Conservation (phyloP, 106 monocot genomes). For the Xerophyta viscosa region DNA sequence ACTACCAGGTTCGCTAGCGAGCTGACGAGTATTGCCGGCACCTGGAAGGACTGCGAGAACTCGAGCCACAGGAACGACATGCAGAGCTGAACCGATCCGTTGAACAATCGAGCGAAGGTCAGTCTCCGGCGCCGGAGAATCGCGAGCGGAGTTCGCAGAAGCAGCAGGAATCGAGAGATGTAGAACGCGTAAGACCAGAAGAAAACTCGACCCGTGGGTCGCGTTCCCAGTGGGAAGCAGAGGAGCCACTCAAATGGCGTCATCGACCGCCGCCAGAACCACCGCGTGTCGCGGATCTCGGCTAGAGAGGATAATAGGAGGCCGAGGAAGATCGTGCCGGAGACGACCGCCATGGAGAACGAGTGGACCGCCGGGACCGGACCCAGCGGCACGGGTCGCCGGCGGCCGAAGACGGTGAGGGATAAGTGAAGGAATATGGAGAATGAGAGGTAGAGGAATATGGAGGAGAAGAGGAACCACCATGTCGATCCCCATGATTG, state of each 20-base stretch:
- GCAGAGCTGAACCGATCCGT: conserved; percentile 43
- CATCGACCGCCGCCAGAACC: conserved; percentile 49
- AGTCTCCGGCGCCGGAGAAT: conserved; percentile 42
- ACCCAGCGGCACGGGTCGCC: conserved; percentile 73
- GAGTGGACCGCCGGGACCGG: conserved; percentile 83
- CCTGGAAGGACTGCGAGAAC: conserved; percentile 96
- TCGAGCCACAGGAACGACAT: conserved; percentile 98
- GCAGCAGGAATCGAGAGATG: conserved; percentile 77
- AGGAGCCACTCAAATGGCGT: conserved; percentile 82
- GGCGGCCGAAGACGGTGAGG: conserved; percentile 35
- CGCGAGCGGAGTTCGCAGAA: conserved; percentile 59
- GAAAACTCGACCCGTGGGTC: conserved; percentile 83
- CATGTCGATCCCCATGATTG: conserved; percentile 73
- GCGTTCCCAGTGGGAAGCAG: conserved; percentile 90
- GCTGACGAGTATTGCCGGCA: conserved; percentile 61
- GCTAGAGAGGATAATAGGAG: conserved; percentile 57
- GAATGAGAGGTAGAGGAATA: conserved; percentile 41
- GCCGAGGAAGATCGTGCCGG: conserved; percentile 72
- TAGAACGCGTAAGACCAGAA: conserved; percentile 96
- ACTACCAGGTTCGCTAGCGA: conserved; percentile 62
- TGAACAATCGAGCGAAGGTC: conserved; percentile 27
- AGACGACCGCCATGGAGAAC: conserved; percentile 50
- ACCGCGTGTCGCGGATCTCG: conserved; percentile 76
- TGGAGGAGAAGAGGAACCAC: conserved; percentile 69
- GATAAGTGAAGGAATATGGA: conserved; percentile 30